Conservation (phyloP, 2,329 filamentous ascomycete genomes). For the Fusarium beomiforme region DNA sequence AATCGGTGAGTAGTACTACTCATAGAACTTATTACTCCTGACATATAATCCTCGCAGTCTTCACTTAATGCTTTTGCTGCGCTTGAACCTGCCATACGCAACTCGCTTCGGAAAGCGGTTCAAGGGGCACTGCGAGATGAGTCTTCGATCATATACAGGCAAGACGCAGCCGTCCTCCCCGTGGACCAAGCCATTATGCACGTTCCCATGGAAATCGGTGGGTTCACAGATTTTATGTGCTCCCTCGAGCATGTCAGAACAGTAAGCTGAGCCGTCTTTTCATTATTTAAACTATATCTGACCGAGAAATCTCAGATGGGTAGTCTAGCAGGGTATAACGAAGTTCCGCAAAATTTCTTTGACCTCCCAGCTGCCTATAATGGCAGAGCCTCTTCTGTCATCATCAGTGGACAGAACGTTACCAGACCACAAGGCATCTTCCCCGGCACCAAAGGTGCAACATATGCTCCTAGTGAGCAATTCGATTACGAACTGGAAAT, state of each 20-base stretch:
- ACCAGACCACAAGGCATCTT: not conserved
- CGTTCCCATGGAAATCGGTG: not conserved
- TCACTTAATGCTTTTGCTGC: not conserved
- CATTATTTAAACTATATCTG: accelerated
- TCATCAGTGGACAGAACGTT: not conserved
- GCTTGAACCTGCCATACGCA: accelerated
- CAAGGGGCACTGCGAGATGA: not conserved
- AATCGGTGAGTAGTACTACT: not conserved
- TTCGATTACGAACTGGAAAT: not conserved
- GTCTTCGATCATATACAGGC: not conserved
- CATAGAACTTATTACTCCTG: not conserved
- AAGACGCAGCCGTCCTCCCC: accelerated
- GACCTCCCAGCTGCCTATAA: not conserved
- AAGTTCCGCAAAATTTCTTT: not conserved
- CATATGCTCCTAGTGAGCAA: not conserved
- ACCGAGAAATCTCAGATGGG: not conserved
- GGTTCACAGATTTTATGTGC: not conserved
- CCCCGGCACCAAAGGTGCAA: not conserved
- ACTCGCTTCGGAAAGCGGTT: not conserved
- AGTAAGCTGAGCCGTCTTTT: accelerated
- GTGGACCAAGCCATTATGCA: not conserved
- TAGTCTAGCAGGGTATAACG: not conserved
- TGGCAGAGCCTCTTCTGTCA: not conserved
- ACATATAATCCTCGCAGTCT: not conserved
- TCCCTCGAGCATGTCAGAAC: not conserved